Conservation (phyloP, 371 early-diverging fungal genomes). For the Gilbertella persicaria region DNA sequence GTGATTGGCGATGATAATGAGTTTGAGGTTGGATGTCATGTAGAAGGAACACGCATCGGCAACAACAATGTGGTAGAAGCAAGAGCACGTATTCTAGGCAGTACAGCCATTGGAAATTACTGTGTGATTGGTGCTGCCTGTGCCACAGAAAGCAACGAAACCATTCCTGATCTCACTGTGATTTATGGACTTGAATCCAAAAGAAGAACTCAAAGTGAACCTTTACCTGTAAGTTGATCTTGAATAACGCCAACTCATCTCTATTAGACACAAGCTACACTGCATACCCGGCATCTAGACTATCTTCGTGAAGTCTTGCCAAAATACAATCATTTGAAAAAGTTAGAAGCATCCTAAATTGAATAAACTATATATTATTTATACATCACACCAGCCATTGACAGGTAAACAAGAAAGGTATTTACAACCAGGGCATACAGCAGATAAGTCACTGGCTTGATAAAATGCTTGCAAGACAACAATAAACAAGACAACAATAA, state of each 20-base stretch:
- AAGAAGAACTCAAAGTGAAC: conserved; percentile 56
- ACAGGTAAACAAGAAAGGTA: conserved; percentile 38
- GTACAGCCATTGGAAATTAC: conserved; percentile 66
- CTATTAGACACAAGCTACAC: conserved; percentile 49
- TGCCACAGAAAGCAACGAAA: conserved; percentile 64
- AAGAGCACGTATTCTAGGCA: conserved; percentile 61
- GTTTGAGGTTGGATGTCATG: conserved; percentile 74
- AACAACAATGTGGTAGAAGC: conserved; percentile 71
- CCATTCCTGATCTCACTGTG: conserved; percentile 64
- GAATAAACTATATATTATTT: too few relatives aligned
- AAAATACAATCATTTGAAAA: conserved; percentile 65
- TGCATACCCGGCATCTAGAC: conserved; percentile 76
- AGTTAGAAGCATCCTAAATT: conserved; percentile 29
- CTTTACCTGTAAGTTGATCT: conserved; percentile 21
- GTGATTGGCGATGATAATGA: conserved; percentile 78
- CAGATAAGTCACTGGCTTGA: conserved; percentile 25
- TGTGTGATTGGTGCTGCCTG: conserved; percentile 78
- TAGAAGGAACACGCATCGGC: conserved; percentile 73
- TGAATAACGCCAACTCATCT: background rate
- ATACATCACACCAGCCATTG: conserved; percentile 30
- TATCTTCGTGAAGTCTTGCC: conserved; percentile 69
- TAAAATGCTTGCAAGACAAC: conserved; percentile 50
- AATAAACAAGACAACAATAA: conserved; percentile 38
- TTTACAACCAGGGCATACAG: conserved; percentile 42
- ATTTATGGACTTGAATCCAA: conserved; percentile 66